These are phyloP conservation scores for Trametes coccinea DNA, from an alignment of 768 basidiomycete genomes.

Conservation along the genomic window DNA sequence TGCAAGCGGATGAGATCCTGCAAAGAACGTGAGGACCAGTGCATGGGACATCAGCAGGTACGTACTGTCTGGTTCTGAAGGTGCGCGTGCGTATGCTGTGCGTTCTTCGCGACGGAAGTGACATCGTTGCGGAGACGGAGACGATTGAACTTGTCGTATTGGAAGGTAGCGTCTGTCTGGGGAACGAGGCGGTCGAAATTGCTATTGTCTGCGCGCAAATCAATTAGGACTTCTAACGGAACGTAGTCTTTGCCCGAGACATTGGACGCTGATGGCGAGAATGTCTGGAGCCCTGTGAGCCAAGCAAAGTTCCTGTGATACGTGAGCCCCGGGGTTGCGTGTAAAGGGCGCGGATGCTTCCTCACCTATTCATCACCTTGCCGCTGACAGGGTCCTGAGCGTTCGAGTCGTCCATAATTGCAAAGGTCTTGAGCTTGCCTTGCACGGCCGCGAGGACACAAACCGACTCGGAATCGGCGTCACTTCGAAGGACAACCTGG, in stretches of 20 bases:
- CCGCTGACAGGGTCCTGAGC: conserved; percentile 83
- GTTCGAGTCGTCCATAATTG: conserved; percentile 78
- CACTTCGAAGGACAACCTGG: conserved; percentile 78
- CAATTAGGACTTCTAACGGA: conserved; percentile 89
- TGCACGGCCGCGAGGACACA: conserved; percentile 79
- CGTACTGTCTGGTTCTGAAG: conserved; percentile 65
- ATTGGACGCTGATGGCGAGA: conserved; percentile 61
- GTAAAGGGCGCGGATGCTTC: neutral
- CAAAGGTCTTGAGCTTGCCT: conserved; percentile 74
- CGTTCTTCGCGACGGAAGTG: conserved; percentile 48
- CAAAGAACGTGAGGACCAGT: neutral
- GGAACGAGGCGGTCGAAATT: conserved; percentile 90
- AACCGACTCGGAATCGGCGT: conserved; percentile 53
- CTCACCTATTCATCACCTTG: conserved; percentile 80
- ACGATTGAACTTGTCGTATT: conserved; percentile 94
- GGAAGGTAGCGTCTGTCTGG: conserved; percentile 81
- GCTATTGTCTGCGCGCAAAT: conserved; percentile 76
- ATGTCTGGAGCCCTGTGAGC: conserved; percentile 82
- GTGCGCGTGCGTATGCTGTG: conserved; percentile 48
- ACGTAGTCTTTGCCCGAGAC: conserved; percentile 56
- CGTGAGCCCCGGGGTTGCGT: neutral
- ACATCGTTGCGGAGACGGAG: conserved; percentile 77
- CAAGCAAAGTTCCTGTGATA: conserved; percentile 70
- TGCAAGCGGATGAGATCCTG: conserved; percentile 83
- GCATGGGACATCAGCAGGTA: conserved; percentile 6